Percentiles rank a stretch among this genome's conserved stretches.
These are phyloP conservation scores for Chlorella sp. DNA, from an alignment of 139 green algal species.

Conservation along the genomic window DNA sequence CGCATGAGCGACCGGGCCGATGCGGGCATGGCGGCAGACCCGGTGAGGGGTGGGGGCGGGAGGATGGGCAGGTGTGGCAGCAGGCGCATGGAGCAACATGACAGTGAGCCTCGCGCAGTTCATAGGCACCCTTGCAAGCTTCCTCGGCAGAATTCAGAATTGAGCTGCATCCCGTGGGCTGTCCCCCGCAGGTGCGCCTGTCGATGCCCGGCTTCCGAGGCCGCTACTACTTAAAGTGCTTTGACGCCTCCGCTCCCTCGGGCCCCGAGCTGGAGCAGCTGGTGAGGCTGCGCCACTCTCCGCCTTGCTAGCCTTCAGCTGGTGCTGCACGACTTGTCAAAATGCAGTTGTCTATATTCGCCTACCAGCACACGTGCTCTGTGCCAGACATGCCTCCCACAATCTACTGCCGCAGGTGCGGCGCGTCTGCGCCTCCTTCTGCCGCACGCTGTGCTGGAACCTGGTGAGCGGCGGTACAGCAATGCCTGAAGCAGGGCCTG, in stretches of 20 bases:
- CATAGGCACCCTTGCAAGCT: no score
- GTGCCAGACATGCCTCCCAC: no score
- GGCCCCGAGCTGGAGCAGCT: slow-evolving; percentile 55
- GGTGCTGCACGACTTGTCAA: no score
- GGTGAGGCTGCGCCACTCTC: slow-evolving; percentile 15
- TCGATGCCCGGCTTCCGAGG: slow-evolving; percentile 48
- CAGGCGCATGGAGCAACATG: neutral
- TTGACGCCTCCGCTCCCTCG: slow-evolving; percentile 21
- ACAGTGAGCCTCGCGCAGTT: no score
- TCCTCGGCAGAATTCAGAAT: no score
- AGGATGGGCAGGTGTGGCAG: neutral
- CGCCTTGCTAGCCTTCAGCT: neutral
- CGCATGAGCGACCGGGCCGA: slow-evolving; percentile 39
- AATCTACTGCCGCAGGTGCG: neutral
- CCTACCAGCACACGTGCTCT: no score
- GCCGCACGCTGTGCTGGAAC: slow-evolving; percentile 58
- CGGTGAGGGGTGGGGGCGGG: slow-evolving; percentile 3
- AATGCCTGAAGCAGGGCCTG: no score
- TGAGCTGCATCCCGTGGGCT: neutral
- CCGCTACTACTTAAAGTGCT: slow-evolving; percentile 59
- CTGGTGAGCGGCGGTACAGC: neutral
- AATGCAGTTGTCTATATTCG: no score
- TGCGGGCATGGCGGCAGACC: slow-evolving; percentile 49
- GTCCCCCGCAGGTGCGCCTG: slow-evolving; percentile 42
- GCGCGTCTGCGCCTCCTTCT: neutral